Conservation (phyloP, 768 basidiomycete genomes). For the Clavulina sp. region DNA sequence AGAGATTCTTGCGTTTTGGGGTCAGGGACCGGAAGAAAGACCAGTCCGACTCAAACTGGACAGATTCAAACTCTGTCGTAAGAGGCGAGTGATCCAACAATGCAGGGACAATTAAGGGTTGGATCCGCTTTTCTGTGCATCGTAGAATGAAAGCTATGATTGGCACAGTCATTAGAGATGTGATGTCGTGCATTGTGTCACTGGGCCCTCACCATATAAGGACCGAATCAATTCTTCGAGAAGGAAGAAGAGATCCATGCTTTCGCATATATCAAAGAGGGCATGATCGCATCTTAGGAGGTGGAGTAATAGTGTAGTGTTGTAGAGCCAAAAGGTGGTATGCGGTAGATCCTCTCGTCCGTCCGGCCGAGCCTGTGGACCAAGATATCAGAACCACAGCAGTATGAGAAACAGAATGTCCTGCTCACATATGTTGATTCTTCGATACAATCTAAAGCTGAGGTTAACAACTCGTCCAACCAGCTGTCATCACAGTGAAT, state of each 20-base stretch:
- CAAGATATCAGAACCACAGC: slow-evolving; percentile 1
- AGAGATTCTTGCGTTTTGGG: slow-evolving; percentile 3
- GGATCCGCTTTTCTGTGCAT: slow-evolving; percentile 75
- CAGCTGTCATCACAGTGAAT: slow-evolving; percentile 78
- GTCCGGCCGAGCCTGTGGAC: slow-evolving; percentile 31
- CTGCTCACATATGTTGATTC: slow-evolving; percentile 73
- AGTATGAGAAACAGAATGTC: slow-evolving; percentile 2
- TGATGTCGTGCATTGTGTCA: neutral
- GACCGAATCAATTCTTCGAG: slow-evolving; percentile 89
- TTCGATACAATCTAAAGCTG: slow-evolving; percentile 84
- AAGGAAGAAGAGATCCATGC: slow-evolving; percentile 66
- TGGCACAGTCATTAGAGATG: neutral
- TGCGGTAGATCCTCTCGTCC: slow-evolving; percentile 67
- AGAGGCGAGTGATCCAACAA: slow-evolving; percentile 68
- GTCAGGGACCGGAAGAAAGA: slow-evolving; percentile 63
- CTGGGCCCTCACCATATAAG: slow-evolving; percentile 50
- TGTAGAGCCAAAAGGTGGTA: slow-evolving; percentile 89
- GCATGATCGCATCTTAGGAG: slow-evolving; percentile 73
- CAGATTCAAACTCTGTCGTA: slow-evolving; percentile 57
- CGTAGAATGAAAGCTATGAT: slow-evolving; percentile 85
- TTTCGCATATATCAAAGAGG: slow-evolving; percentile 62
- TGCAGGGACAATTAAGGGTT: slow-evolving; percentile 63
- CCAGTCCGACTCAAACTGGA: slow-evolving; percentile 97
- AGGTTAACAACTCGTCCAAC: slow-evolving; percentile 83
- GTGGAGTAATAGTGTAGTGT: slow-evolving; percentile 78